Evolutionary conservation across 2,329 filamentous ascomycete species (phyloP), one percentile per base, ranked within the genome.

Genomic region (Trichoderma sp.): DNA sequence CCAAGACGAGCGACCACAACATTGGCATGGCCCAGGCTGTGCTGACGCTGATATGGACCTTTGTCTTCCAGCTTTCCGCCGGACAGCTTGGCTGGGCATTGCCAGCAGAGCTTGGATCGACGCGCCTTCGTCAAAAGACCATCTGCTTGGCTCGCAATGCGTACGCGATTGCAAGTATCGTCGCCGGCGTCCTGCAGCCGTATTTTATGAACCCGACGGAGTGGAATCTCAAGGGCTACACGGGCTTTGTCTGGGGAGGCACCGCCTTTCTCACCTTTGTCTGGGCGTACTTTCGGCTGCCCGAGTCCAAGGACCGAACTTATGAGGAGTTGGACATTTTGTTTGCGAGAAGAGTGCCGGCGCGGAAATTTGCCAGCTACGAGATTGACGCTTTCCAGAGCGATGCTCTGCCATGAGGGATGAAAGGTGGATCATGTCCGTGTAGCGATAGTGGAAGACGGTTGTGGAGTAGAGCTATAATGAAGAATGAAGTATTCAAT

Each of bases 101-200:
- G 72, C 60, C 77, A 0, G 76, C 77, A 0, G 78, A 79, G 51
- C 80, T 84, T 6, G 85, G 85, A 0, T 86, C 85, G 0, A 84
- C 83, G 0, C 81, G 86, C 7, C 82, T 88, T 37, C 83, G 85
- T 70, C 80, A 82, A 52, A 87, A 87, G 78, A 86, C 85, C 0
- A 83, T 87, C 16, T 84, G 86, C 4, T 77, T 88, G 66, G 83
- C 84, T 1, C 80, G 85, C 16, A 75, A 77, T 0, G 76, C 75
- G 0, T 79, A 79, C 67, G 78, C 87, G 63, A 77, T 85, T 13
- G 80, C 79, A 73, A 83, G 83, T 71, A 84, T 87, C 46, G 79
- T 85, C 52, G 82, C 83, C 70, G 85, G 83, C 59, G 78, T 84
- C 74, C 79, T 82, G 72, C 82, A 84, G 1, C 83, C 83, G 52